phyloP scores from a whole-genome alignment of 106 monocot genomes.

The Xerophyta viscosa region DNA sequence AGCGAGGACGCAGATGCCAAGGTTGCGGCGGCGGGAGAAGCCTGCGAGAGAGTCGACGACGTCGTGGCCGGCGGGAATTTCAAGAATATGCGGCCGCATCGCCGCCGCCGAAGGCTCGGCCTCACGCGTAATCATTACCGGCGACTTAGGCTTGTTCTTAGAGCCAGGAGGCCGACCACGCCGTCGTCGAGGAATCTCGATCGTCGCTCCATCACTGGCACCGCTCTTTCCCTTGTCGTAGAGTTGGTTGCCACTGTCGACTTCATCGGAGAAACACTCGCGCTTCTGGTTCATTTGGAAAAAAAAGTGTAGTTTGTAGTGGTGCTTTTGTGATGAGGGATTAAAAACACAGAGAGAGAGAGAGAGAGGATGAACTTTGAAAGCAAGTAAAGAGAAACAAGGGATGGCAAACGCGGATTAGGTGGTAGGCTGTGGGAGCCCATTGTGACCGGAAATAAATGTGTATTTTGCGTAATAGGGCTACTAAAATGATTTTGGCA shows the following conservation, averaged over 20 bases:
- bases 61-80: conserved; percentile 58
- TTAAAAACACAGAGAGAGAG: too few species aligned
- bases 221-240: conserved; percentile 1
- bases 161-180: conserved; percentile 64
- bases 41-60: conserved; percentile 27
- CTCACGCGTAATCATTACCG: conserved; percentile 41
- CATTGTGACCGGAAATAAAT: too few species aligned
- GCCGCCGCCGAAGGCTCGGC: conserved; percentile 20
- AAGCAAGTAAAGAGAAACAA: neutral
- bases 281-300: neutral
- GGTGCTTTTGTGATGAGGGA: too few species aligned
- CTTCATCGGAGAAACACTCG: conserved; percentile 31
- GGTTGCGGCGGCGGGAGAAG: conserved; percentile 37
- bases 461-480: too few species aligned
- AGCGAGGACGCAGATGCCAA: conserved; percentile 52
- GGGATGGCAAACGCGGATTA: too few species aligned
- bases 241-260: conserved; percentile 11
- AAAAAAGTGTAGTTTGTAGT: too few species aligned
- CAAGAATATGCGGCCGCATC: conserved; percentile 58
- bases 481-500: too few species aligned
- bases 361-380: neutral
- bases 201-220: conserved; percentile 9
- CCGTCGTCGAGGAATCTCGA: conserved; percentile 32
- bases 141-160: conserved; percentile 71
- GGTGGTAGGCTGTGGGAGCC: too few species aligned